These are phyloP conservation scores for Suillus ampliporus DNA, from an alignment of 768 basidiomycete genomes.

Conservation along the genomic window DNA sequence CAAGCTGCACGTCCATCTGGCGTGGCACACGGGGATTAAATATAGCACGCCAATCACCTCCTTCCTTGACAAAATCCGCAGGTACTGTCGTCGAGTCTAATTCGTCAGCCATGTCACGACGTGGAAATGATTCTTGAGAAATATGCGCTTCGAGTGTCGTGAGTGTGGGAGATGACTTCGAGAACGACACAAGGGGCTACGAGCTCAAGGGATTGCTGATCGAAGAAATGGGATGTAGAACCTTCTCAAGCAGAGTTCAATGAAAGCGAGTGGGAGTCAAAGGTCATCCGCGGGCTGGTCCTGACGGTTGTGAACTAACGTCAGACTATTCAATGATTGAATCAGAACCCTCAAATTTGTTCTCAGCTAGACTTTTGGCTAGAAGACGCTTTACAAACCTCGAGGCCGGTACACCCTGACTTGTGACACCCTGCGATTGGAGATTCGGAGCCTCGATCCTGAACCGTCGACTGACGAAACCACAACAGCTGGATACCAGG, in stretches of 20 bases:
- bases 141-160: neutral
- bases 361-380: conserved; percentile 3
- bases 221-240: neutral
- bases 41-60: conserved; percentile 86
- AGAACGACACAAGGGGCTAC: neutral
- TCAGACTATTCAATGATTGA: neutral
- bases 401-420: neutral
- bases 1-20: conserved; percentile 73
- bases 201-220: neutral
- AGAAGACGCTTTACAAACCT: conserved; percentile 3
- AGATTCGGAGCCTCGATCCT: neutral
- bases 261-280: neutral
- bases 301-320: neutral
- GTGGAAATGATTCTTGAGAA: neutral
- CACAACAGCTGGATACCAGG: neutral
- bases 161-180: neutral
- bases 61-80: conserved; percentile 57
- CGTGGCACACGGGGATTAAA: conserved; percentile 85
- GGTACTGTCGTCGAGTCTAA: conserved; percentile 36
- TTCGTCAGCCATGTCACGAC: conserved; percentile 5
- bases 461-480: neutral
- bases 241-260: neutral
- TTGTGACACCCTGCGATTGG: neutral
- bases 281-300: neutral
- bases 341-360: neutral